Evolutionary conservation across 805 yeast genomes (phyloP).

Genomic region (Cyberlindnera bimundalis): DNA sequence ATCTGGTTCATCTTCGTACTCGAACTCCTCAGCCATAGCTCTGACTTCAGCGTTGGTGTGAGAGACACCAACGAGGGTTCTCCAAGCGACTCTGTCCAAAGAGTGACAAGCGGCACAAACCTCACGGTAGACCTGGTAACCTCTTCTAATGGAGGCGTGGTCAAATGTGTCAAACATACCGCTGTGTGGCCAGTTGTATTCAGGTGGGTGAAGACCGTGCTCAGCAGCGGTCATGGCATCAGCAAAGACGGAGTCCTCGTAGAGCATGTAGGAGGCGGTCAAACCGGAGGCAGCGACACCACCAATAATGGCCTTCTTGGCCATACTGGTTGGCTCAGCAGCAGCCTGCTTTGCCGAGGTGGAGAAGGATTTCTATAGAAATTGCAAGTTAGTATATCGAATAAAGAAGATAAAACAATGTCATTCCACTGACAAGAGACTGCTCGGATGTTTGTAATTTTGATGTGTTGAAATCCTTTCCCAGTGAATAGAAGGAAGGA

Average conservation of each 20-base stretch:
- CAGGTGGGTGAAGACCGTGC: conserved; percentile 97
- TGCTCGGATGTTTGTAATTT: too few species aligned
- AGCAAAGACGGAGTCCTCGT: conserved; percentile 83
- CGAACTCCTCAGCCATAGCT: conserved; percentile 92
- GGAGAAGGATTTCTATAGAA: conserved; percentile 32
- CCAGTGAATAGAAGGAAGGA: too few species aligned
- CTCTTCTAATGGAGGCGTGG: conserved; percentile 96
- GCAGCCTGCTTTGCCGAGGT: conserved; percentile 37
- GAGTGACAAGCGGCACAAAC: conserved; percentile 99
- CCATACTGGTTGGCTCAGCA: conserved; percentile 30
- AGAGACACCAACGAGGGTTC: conserved; percentile 95
- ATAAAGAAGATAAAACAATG: too few species aligned
- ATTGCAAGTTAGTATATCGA: conserved; percentile 6
- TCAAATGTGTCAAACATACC: conserved; percentile 91
- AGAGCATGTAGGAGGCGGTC: conserved; percentile 75
- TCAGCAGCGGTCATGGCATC: conserved; percentile 98
- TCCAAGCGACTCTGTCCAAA: conserved; percentile 95
- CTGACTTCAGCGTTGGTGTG: conserved; percentile 88
- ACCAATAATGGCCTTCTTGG: conserved; percentile 54
- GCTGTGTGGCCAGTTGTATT: conserved; percentile 88
- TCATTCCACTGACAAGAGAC: too few species aligned
- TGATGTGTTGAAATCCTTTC: too few species aligned
- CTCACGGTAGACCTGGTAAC: conserved; percentile 97
- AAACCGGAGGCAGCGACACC: conserved; percentile 71
- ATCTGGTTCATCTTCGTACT: conserved; percentile 98